Evolutionary conservation across 1,284 basidiomycete species (phyloP), one percentile per base, ranked within the genome.

Genomic region (Lignosus rhinocerotis): DNA sequence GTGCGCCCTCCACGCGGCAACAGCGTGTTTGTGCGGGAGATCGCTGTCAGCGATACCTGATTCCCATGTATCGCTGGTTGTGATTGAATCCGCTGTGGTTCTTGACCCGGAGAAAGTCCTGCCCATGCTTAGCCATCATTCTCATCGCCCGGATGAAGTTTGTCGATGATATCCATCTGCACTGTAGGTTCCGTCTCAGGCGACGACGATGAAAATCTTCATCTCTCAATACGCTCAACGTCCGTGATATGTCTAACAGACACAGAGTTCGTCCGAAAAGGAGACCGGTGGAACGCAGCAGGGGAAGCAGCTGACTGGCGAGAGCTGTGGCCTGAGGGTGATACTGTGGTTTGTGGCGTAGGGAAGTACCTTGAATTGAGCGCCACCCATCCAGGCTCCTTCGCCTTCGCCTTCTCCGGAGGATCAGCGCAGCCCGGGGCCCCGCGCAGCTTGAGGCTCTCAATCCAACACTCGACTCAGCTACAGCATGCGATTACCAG

Each of bases 21-120:
- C 51, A 55, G 62, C 62, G 57, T 64, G 62, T 58, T 53, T 43
- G 49, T 36, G 55, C 36, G 52, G 62, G 58, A 63, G 62, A 55
- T 59, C 59, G 50, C 30, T 50, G 44, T 42, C 49, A 41, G 51
- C 42, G 41, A 19, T 25, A 25, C 25, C 38, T 25, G 46, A 21
- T 53, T 64, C 57, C 53, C 56, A 61, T 57, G 57, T 52, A 14
- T 21, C 39, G 17, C 42, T 39, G 43, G 45, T 17, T 46, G 42
- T 34, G 51, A 42, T 42, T 42, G 44, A 57, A 57, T 52, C 42
- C 43, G 47, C 19, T 39, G 51, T 54, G 39, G 42, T 58, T 59
- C 59, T 44, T 55, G 57, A 43, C 51, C 59, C 62, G 62, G 57
- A 50, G 62, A 58, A 57, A 64, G 52, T 53, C 57, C 57, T 41